A percentile compares a stretch with the other conserved stretches of the same genome.
These are phyloP conservation scores for Alternaria viburni DNA, from an alignment of 2,329 filamentous ascomycete genomes.

Conservation along the genomic window DNA sequence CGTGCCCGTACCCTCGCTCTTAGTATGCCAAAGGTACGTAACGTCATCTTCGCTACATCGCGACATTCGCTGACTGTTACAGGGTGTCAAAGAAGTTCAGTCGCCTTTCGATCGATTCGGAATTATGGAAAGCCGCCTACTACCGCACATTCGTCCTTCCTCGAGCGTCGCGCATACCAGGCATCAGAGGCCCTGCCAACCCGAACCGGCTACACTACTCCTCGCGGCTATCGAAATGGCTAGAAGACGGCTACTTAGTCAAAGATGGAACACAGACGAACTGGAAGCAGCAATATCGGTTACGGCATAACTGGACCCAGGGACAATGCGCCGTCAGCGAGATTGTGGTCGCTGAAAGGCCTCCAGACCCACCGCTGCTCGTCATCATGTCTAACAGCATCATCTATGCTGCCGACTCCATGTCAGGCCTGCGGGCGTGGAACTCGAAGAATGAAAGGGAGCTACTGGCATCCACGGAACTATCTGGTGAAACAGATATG, in stretches of 20 bases:
- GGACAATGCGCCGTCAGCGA: conserved; percentile 83
- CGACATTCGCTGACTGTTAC: conserved; percentile 21
- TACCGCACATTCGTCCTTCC: conserved; percentile 86
- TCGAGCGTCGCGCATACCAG: conserved; percentile 76
- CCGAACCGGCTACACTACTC: conserved; percentile 57
- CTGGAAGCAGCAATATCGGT: conserved; percentile 88
- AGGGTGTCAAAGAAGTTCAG: conserved; percentile 78
- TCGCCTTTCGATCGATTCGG: conserved; percentile 76
- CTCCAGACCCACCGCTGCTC: conserved; percentile 66
- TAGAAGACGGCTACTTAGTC: conserved; percentile 65
- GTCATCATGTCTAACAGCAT: conserved; percentile 79
- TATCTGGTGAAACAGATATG: conserved; percentile 23
- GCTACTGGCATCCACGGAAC: conserved; percentile 60
- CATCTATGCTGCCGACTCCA: conserved; percentile 75
- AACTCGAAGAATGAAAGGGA: conserved; percentile 65
- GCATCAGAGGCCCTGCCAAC: conserved; percentile 57
- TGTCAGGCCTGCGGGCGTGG: conserved; percentile 79
- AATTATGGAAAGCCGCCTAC: conserved; percentile 90
- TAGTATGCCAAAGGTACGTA: conserved; percentile 65
- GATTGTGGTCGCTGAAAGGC: conserved; percentile 65
- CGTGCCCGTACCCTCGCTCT: conserved; percentile 72
- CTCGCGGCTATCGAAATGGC: conserved; percentile 65
- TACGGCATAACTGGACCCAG: conserved; percentile 88
- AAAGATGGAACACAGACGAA: conserved; percentile 62
- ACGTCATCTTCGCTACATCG: neutral